Evolutionary conservation across 2,329 filamentous ascomycete genomes (phyloP), one percentile per base, ranked within the genome.

Genomic region (Penicillium decumbens): DNA sequence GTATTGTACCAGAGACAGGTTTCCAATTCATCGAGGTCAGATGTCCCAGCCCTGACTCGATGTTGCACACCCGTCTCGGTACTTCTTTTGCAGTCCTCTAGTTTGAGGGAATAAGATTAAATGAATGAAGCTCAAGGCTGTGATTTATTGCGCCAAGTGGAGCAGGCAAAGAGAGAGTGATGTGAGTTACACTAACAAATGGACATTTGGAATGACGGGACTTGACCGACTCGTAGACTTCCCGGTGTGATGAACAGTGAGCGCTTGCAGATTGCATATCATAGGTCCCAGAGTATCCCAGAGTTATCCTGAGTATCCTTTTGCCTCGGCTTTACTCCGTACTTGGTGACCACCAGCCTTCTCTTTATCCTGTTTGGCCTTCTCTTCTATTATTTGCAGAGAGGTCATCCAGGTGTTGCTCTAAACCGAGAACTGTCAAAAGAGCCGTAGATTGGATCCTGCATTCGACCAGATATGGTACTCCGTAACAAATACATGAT

Each of bases 181-280:
- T 29, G 33, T 37, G 12, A 47, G 29, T 43, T 43, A 38, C 38
- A 43, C 4, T 23, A 23, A 47, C 35, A 29, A 29, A 29, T 13
- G 10, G 28, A 12, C 3, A 12, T 9, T 4, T 12, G 18, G 12
- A 28, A 6, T 15, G 33, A 37, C 32, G 3, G 33, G 33, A 18
- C 33, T 42, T 30, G 41, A 51, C 15, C 30, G 15, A 41, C 28
- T 44, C 29, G 10, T 20, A 47, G 42, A 29, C n/a, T 35, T 45
- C 13, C 45, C 32, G 50, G 50, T 60, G 61, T 61, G 62, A 65
- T 50, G 51, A 59, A 12, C 40, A 56, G 28, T 42, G 41, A 55
- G 65, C 65, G 65, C 63, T 62, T 68, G 61, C 59, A 67, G 56
- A 55, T 54, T 49, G 37, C 20, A 25, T 57, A 18, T 55, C 18